Evolutionary conservation across 305 asterid species (phyloP).

Genomic region (Salvia sclarea): DNA sequence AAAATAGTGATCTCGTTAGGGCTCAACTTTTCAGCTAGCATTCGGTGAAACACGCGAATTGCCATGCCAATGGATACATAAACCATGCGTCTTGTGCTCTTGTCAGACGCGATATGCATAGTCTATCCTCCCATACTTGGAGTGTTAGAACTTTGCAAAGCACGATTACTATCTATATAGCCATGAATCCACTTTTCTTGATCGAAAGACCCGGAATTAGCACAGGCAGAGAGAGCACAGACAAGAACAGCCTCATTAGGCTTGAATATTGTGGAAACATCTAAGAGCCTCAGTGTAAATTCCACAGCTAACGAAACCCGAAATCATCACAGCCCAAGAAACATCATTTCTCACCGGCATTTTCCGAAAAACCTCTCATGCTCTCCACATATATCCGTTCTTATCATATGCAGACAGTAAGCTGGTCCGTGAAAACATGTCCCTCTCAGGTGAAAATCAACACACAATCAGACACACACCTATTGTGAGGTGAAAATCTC

Average conservation of each 20-base stretch:
- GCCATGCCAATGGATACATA: conserved; percentile 72
- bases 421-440: conserved; percentile 74
- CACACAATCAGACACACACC: not conserved
- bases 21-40: conserved; percentile 53
- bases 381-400: conserved; percentile 50
- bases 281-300: conserved; percentile 53
- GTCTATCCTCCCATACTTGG: conserved; percentile 75
- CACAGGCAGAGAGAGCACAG: conserved; percentile 80
- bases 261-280: conserved; percentile 47
- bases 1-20: conserved; percentile 67
- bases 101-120: conserved; percentile 48
- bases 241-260: conserved; percentile 82
- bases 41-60: conserved; percentile 47
- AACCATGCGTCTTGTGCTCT: conserved; percentile 44
- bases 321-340: conserved; percentile 73
- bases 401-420: conserved; percentile 58
- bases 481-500: not conserved
- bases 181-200: conserved; percentile 67
- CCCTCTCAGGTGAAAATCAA: no score
- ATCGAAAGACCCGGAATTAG: conserved; percentile 68
- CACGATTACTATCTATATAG: conserved; percentile 42
- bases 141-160: conserved; percentile 47
- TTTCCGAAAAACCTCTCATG: conserved; percentile 43
- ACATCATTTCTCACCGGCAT: conserved; percentile 74
- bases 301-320: conserved; percentile 62